Evolutionary conservation across 768 basidiomycete species (phyloP).

Genomic region (Rhodotorula kratochvilovae): DNA sequence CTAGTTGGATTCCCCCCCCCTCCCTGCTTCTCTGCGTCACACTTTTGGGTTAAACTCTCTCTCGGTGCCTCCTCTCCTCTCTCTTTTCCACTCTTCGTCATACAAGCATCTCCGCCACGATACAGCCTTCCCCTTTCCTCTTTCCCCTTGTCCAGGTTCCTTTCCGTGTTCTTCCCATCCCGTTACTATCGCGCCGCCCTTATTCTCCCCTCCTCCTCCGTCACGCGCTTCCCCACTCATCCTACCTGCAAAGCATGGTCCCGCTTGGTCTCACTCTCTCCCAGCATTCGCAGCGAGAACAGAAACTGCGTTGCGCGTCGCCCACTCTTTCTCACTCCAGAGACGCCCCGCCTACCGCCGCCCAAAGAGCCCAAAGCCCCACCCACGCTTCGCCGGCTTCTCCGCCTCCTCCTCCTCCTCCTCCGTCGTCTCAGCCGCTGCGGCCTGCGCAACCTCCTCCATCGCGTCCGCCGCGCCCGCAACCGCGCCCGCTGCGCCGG

Average conservation of each 20-base stretch:
- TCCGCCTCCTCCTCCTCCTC: not conserved
- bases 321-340: not conserved
- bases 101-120: not conserved
- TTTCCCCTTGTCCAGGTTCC: not conserved
- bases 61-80: not conserved
- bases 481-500: not conserved
- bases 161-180: not conserved
- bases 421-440: not conserved
- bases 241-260: not conserved
- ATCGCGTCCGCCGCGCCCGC: not conserved
- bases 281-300: too few species aligned
- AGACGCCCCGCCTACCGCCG: not conserved
- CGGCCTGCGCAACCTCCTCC: not conserved
- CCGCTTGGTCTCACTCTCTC: not conserved
- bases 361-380: constrained; percentile 25
- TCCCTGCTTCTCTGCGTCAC: not conserved
- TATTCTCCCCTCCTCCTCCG: not conserved
- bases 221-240: not conserved
- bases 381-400: constrained; percentile 17
- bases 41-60: not conserved
- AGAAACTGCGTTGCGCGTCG: not conserved
- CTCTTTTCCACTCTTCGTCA: not conserved
- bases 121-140: not conserved
- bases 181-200: not conserved
- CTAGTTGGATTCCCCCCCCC: too few species aligned